Percentiles rank a stretch among this genome's conserved stretches.
Conservation (phyloP, 2,329 filamentous ascomycete species). For the Phaeosphaeriaceae sp. region DNA sequence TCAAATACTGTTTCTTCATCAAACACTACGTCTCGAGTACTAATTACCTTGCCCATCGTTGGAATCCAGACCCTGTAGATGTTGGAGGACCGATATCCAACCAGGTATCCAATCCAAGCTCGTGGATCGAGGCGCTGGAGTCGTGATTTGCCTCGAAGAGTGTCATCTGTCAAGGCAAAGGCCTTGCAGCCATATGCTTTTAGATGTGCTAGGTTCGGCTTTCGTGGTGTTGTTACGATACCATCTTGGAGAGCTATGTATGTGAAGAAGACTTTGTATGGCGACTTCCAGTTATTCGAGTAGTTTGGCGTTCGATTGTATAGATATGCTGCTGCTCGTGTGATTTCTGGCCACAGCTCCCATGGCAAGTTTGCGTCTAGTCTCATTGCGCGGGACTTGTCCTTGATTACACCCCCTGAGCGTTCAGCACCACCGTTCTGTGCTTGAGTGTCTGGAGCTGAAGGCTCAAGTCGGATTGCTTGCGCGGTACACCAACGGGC, state of each 20-base stretch:
- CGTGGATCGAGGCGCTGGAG: conserved; percentile 9
- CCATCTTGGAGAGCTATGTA: background rate
- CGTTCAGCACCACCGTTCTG: no score
- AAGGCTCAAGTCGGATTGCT: conserved; percentile 9
- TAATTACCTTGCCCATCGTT: conserved; percentile 6
- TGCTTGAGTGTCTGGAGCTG: conserved; percentile 12
- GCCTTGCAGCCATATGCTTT: conserved; percentile 15
- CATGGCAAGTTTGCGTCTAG: conserved; percentile 7
- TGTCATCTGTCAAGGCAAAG: conserved; percentile 10
- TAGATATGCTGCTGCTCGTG: no score
- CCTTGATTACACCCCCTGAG: conserved; percentile 13
- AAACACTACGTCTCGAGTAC: conserved; percentile 8
- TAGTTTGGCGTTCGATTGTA: conserved; percentile 11
- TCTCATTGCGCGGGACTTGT: conserved; percentile 7
- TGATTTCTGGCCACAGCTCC: no score
- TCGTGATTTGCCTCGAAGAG: background rate
- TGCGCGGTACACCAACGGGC: background rate
- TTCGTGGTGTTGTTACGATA: conserved; percentile 4
- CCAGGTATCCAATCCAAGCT: conserved; percentile 11
- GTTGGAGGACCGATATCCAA: conserved; percentile 8
- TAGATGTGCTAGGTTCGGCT: conserved; percentile 8
- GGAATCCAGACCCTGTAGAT: conserved; percentile 9
- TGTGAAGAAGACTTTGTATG: no score
- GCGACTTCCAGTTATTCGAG: conserved; percentile 12
- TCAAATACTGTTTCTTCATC: conserved; percentile 4